Evolutionary conservation across 2,329 filamentous ascomycete species (phyloP), one percentile per base, ranked within the genome.

Genomic region (Stagonosporopsis tanaceti): DNA sequence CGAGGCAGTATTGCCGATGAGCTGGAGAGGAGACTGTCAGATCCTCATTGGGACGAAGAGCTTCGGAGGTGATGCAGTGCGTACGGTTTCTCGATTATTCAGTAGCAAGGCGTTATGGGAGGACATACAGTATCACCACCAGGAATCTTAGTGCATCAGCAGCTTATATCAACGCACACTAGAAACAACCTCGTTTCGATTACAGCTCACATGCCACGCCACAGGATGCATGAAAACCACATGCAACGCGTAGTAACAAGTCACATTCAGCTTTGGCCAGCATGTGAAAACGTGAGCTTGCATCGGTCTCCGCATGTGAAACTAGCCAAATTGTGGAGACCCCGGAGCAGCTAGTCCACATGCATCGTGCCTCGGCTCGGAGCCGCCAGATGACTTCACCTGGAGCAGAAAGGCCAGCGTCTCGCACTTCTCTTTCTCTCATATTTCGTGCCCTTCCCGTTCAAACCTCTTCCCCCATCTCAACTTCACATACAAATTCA

Each of bases 1-100:
- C 87, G 92, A 72, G 87, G 91, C 65, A 90, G 89, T 59, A 83
- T 93, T 63, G 88, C 89, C 42, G 85, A 90, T 60, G 91, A 91
- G 65, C 82, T 91, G 40, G 90, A 94, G 71, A 69, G 78, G 61
- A 70, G 76, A 59, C 62, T 78, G 56, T 57, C 54, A 9, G 54
- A 57, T 24, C 54, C 54, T 45, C 71, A 57, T 7, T 57, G 76
- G 57, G 62, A 64, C 17, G 60, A 66, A 56, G 61, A 67, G 44
- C 34, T 48, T n/a, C 30, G 46, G 55, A 46, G 54, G 25, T 57
- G 41, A 45, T 22, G 34, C 14, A 46, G 25, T 24, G 11, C 12
- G 2, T 12, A 22, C 5, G 6, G 35, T 25, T n/a, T 30, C 53
- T 40, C 51, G 34, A 30, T 27, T 5, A 28, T 57, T 53, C 8